Percentiles rank a stretch among this genome's conserved stretches.
Conservation (phyloP, 768 basidiomycete genomes). For the Phanerochaete sordida region DNA sequence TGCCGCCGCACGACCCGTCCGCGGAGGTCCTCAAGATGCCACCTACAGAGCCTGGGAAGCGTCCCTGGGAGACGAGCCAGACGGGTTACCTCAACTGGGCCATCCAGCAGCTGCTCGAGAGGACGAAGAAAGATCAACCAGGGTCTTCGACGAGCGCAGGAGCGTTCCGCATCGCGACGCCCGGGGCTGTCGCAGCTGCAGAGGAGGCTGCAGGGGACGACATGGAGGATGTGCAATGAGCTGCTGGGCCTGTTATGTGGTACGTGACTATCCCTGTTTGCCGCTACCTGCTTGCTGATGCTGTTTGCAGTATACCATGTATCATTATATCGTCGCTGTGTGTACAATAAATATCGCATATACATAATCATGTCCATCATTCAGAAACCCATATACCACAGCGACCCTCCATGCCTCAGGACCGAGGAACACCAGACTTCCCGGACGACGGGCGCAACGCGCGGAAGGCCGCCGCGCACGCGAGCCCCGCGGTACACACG, state of each 20-base stretch:
- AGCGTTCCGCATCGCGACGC: neutral
- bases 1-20: slow-evolving; percentile 35
- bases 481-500: neutral
- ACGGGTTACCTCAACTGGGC: slow-evolving; percentile 82
- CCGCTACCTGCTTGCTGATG: neutral
- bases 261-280: neutral
- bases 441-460: neutral
- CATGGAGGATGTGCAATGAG: neutral
- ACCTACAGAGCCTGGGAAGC: slow-evolving; percentile 57
- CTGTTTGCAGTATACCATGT: neutral
- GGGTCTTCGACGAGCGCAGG: neutral
- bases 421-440: neutral
- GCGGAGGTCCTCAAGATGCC: slow-evolving; percentile 10
- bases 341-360: neutral
- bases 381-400: neutral
- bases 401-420: neutral
- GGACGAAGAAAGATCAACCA: slow-evolving; percentile 21
- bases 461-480: neutral
- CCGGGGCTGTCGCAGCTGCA: neutral
- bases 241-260: neutral
- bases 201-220: neutral
- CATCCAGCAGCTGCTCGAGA: slow-evolving; percentile 46
- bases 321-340: neutral
- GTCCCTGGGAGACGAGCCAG: slow-evolving; percentile 73
- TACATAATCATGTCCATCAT: too few relatives aligned